Evolutionary conservation across 768 basidiomycete species (phyloP), one percentile per base, ranked within the genome.

Genomic region (button mushroom (Agaricus bisporus)): DNA sequence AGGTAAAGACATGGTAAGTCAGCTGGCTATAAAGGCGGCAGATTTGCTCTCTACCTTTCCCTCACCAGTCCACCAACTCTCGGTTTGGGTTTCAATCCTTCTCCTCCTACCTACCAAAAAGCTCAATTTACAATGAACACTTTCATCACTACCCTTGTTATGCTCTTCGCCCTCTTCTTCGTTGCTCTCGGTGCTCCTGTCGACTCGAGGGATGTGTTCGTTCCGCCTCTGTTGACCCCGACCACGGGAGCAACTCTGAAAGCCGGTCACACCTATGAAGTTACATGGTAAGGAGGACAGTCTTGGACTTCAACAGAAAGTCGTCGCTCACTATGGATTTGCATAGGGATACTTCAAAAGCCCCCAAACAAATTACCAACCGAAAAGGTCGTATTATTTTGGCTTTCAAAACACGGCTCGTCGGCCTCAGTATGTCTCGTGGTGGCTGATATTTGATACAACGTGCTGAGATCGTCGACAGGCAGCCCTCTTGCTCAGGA

Each of bases 291-390:
- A 32, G 45, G 66, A 58, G 20, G 29, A 25, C 15, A 29, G 22
- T 32, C 45, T 22, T 22, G 22, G 10, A 38, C 42, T 11, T 5
- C 28, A 48, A 11, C 22, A 35, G 17, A 26, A 29, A 43, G 29
- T 18, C 29, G 9, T 12, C 32, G 29, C 46, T 48, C 25, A 55
- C 41, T 43, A 20, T 46, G 49, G n/a, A n/a, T 42, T 18, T 48
- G 32, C 41, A 3, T 55, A 75, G 74, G 74, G 64, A 75, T 56
- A 66, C 65, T n/a, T 59, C 70, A n/a, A 50, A 64, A 36, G 64
- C 74, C 15, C 76, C 76, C 5, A 55, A 46, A 37, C 59, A 69
- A 15, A 76, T 78, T 60, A 76, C 75, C 28, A 77, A 78, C 66
- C 59, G 53, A n/a, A 49, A 60, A 20, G 75, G 71, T n/a, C 64